Evolutionary conservation across 2,329 filamentous ascomycete species (phyloP).

Genomic region (Neopestalotiopsis sp.): DNA sequence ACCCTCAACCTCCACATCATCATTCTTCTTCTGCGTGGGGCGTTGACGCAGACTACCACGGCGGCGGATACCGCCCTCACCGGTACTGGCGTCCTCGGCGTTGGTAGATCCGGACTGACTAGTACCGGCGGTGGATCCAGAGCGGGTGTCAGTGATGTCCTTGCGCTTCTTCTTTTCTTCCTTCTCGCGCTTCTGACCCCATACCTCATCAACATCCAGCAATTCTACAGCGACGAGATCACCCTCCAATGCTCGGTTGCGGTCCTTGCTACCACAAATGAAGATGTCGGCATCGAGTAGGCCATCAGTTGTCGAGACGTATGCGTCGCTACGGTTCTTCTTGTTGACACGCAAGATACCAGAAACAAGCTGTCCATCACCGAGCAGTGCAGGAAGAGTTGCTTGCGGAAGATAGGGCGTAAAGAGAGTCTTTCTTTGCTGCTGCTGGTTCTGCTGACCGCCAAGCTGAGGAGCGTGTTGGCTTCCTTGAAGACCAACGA

Average conservation of each 20-base stretch:
- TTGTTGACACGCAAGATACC: slow-evolving; percentile 98
- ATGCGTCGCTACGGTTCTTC: slow-evolving; percentile 98
- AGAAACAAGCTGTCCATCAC: slow-evolving; percentile 91
- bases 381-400: slow-evolving; percentile 86
- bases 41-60: slow-evolving; percentile 95
- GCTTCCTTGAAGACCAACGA: slow-evolving; percentile 71
- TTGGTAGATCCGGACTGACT: slow-evolving; percentile 67
- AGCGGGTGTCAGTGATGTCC: slow-evolving; percentile 92
- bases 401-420: slow-evolving; percentile 97
- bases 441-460: slow-evolving; percentile 76
- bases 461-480: slow-evolving; percentile 74
- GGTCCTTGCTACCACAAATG: slow-evolving; percentile 98
- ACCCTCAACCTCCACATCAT: slow-evolving; percentile 97
- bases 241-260: slow-evolving; percentile 94
- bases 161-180: slow-evolving; percentile 99
- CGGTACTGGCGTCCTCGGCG: slow-evolving; percentile 64
- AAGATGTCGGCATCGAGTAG: slow-evolving; percentile 96
- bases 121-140: slow-evolving; percentile 75
- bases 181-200: slow-evolving; percentile 98
- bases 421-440: slow-evolving; percentile 97
- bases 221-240: slow-evolving; percentile 96
- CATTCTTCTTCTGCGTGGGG: slow-evolving; percentile 99
- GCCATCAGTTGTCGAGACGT: slow-evolving; percentile 89
- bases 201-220: slow-evolving; percentile 96
- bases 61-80: slow-evolving; percentile 86